phyloP scores from a whole-genome alignment of 2,329 filamentous ascomycete genomes.

The Chrysoporthe austroafricana region DNA sequence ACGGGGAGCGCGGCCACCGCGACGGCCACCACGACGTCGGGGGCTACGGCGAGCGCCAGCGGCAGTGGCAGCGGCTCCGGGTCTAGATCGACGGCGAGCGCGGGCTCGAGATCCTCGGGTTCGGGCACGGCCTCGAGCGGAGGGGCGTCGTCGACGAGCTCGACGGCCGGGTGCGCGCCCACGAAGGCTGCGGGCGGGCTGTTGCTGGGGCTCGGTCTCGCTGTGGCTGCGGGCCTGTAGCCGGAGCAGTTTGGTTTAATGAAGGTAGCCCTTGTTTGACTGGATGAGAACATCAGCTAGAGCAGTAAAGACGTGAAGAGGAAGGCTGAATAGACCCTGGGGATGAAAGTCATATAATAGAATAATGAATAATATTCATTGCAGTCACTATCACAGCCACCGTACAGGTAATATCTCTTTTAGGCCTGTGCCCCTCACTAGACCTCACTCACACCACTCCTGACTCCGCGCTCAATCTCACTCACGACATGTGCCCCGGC shows the following conservation, averaged over 20 bases:
- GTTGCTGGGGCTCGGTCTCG: constrained; percentile 8
- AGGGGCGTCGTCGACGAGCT: not conserved
- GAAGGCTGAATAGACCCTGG: not conserved
- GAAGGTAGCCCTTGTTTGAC: not conserved
- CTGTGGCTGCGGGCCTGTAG: constrained; percentile 2
- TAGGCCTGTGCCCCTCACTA: not conserved
- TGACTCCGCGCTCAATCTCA: constrained; percentile 3
- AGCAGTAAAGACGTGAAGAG: not conserved
- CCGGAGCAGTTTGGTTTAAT: not conserved
- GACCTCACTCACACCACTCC: not conserved
- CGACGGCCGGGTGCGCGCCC: not conserved
- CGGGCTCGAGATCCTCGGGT: not conserved
- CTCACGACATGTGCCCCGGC: not conserved
- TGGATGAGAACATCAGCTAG: not conserved
- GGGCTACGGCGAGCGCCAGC: not conserved
- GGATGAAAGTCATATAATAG: not conserved
- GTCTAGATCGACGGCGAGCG: not conserved
- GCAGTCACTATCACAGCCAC: constrained; percentile 22
- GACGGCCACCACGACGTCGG: constrained; percentile 34
- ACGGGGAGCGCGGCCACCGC: constrained; percentile 45
- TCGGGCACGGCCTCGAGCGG: not conserved
- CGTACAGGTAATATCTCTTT: not conserved
- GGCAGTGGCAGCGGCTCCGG: not conserved
- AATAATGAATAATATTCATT: constrained; percentile 10
- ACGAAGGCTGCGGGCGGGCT: constrained; percentile 4